Evolutionary conservation across 352 stramenopile genomes (phyloP).

Genomic region (Sclerospora graminicola): DNA sequence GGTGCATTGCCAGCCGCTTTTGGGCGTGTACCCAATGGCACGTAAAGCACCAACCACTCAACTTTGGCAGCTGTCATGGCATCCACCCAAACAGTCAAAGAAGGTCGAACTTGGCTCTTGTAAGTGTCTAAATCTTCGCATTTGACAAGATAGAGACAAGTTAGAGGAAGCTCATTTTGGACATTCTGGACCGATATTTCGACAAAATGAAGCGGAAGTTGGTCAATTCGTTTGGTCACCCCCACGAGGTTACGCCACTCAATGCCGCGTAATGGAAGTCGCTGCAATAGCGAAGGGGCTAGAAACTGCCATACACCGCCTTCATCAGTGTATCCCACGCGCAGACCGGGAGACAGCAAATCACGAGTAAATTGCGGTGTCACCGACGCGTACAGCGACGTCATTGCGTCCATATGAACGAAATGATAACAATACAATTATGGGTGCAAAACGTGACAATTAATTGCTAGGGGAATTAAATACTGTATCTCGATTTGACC

Average conservation of each 20-base stretch:
- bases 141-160: constrained; percentile 73
- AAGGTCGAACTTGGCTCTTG: constrained; percentile 32
- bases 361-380: constrained; percentile 61
- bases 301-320: constrained; percentile 80
- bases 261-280: constrained; percentile 63
- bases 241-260: constrained; percentile 77
- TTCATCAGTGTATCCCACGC: constrained; percentile 60
- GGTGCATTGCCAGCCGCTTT: constrained; percentile 31
- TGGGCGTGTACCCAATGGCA: constrained; percentile 69
- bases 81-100: constrained; percentile 53
- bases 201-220: constrained; percentile 49
- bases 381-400: constrained; percentile 62
- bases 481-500: too few species aligned
- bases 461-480: too few species aligned
- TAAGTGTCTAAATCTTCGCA: constrained; percentile 79
- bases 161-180: constrained; percentile 27
- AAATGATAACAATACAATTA: too few species aligned
- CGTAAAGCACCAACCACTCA: constrained; percentile 78
- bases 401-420: constrained; percentile 26
- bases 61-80: constrained; percentile 51
- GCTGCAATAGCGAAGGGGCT: constrained; percentile 41
- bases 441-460: too few species aligned
- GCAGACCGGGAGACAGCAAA: constrained; percentile 47
- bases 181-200: constrained; percentile 7
- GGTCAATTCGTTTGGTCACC: constrained; percentile 55